A percentile compares a stretch with the other conserved stretches of the same genome.
phyloP scores from a whole-genome alignment of 257 asterid species.

The Primulina huaijiensis region DNA sequence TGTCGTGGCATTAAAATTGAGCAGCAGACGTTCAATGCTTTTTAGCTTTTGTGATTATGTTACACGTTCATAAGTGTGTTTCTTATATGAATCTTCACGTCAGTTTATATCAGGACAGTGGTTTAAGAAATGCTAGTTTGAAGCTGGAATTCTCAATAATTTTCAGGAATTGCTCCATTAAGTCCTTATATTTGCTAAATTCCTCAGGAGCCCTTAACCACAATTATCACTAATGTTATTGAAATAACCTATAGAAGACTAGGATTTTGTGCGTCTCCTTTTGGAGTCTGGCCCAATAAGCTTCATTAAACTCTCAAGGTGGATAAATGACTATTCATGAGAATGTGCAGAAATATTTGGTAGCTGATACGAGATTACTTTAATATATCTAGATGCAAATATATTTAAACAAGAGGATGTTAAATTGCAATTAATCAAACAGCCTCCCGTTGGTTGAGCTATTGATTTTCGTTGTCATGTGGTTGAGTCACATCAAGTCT shows the following conservation, averaged over 20 bases:
- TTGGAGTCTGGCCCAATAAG: too few species aligned
- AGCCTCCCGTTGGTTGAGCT: background rate
- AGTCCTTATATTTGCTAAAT: background rate
- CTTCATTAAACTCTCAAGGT: too few species aligned
- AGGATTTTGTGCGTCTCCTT: too few species aligned
- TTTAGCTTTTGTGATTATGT: background rate
- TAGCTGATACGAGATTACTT: background rate
- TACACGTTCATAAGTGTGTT: too few species aligned
- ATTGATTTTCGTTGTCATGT: background rate
- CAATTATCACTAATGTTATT: background rate
- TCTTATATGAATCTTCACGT: too few species aligned
- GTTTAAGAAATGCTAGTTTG: background rate
- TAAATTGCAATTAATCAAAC: background rate
- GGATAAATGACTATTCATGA: background rate
- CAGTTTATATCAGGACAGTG: too few species aligned
- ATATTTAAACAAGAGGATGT: background rate
- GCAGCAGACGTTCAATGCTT: background rate
- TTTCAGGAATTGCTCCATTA: background rate
- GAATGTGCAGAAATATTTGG: background rate
- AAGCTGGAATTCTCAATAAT: background rate
- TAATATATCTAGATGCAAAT: background rate
- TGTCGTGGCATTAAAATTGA: background rate
- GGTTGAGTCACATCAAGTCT: background rate
- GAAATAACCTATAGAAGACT: too few species aligned
- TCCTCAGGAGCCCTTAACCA: background rate